Percentiles rank a stretch among this genome's conserved stretches.
These are phyloP conservation scores for Scedosporium apiospermum DNA, from an alignment of 2,329 filamentous ascomycete genomes.

Conservation along the genomic window DNA sequence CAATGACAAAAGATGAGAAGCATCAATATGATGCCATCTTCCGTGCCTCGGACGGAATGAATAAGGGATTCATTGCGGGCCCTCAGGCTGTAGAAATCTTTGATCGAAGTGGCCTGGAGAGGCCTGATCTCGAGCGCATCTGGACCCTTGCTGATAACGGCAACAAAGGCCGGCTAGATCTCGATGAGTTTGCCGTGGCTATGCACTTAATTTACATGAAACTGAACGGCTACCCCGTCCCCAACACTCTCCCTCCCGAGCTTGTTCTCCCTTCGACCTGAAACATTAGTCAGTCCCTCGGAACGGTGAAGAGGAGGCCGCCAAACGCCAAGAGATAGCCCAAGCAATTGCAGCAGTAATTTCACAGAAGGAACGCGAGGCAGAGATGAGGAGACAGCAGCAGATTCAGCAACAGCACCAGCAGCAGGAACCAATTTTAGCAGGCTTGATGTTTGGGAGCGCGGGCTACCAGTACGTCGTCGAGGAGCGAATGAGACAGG, in stretches of 20 bases:
- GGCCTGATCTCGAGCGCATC: constrained; percentile 78
- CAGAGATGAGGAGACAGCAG: no score
- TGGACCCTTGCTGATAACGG: constrained; percentile 93
- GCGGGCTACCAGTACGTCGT: no score
- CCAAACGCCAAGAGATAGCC: no score
- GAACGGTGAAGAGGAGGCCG: constrained; percentile 78
- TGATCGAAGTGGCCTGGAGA: constrained; percentile 87
- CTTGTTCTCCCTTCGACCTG: constrained; percentile 89
- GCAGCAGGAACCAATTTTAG: no score
- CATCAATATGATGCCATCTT: constrained; percentile 93
- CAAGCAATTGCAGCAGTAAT: no score
- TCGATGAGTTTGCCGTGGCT: constrained; percentile 95
- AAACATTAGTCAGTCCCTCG: constrained; percentile 87
- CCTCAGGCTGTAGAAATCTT: constrained; percentile 95
- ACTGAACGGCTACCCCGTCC: constrained; percentile 89
- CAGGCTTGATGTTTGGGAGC: no score
- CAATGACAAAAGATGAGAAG: constrained; percentile 98
- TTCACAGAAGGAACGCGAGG: no score
- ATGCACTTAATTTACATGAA: constrained; percentile 99
- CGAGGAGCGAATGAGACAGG: no score
- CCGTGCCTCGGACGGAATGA: constrained; percentile 90
- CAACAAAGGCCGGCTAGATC: constrained; percentile 86
- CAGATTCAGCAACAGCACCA: no score
- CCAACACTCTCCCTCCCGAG: constrained; percentile 78
- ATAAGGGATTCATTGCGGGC: constrained; percentile 85